These are phyloP conservation scores for Botrytis aclada DNA, from an alignment of 2,329 filamentous ascomycete genomes.

Conservation along the genomic window DNA sequence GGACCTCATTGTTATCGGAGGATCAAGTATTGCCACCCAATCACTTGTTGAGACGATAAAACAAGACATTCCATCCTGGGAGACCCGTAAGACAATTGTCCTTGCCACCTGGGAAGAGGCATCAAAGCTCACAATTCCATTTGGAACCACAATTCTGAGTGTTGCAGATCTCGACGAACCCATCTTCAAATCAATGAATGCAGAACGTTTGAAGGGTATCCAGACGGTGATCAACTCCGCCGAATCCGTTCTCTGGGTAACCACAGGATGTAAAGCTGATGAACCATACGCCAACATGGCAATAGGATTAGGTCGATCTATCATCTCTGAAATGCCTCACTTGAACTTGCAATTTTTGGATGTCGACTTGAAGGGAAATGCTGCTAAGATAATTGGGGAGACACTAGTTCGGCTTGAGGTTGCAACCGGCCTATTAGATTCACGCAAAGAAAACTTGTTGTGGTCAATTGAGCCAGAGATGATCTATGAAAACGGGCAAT, in stretches of 20 bases:
- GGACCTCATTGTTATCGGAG: slow-evolving; percentile 9
- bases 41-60: background rate
- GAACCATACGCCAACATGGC: slow-evolving; percentile 25
- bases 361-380: slow-evolving; percentile 15
- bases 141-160: slow-evolving; percentile 23
- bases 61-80: background rate
- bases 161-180: slow-evolving; percentile 38
- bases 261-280: slow-evolving; percentile 17
- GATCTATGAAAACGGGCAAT: slow-evolving; percentile 17
- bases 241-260: slow-evolving; percentile 27
- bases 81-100: slow-evolving; percentile 2
- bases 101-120: slow-evolving; percentile 4
- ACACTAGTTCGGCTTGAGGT: slow-evolving; percentile 20
- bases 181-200: slow-evolving; percentile 1
- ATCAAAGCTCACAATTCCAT: slow-evolving; percentile 7
- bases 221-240: background rate
- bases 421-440: background rate
- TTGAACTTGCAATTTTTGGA: slow-evolving; percentile 27
- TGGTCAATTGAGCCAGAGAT: slow-evolving; percentile 28
- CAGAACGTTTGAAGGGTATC: slow-evolving; percentile 7
- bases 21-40: background rate
- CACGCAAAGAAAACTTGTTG: slow-evolving; percentile 14
- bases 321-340: slow-evolving; percentile 26
- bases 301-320: slow-evolving; percentile 25
- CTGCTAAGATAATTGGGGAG: slow-evolving; percentile 21